These are phyloP conservation scores for Circinella umbellata DNA, from an alignment of 371 early-diverging fungal species.

Conservation along the genomic window DNA sequence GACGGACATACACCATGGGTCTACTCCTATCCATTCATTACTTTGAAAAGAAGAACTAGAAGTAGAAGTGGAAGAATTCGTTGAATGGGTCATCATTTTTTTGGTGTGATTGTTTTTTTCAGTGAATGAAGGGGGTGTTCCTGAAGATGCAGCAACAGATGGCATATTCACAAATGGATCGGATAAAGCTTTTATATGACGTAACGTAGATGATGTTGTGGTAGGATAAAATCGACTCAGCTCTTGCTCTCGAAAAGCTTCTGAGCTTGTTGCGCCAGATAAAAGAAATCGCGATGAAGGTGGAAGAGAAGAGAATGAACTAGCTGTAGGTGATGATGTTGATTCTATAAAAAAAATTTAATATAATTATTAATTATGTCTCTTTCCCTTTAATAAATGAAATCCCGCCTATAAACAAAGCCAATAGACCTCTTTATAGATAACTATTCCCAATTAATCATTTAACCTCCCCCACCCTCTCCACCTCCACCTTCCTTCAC, in stretches of 20 bases:
- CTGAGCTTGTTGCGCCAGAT: slow-evolving; percentile 39
- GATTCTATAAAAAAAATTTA: slow-evolving; percentile 14
- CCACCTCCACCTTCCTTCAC: too few species aligned
- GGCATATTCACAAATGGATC: slow-evolving; percentile 31
- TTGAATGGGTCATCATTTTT: background rate
- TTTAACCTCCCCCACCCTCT: too few species aligned
- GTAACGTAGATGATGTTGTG: slow-evolving; percentile 12
- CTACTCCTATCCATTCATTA: slow-evolving; percentile 4
- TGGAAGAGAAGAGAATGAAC: slow-evolving; percentile 31
- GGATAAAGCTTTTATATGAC: slow-evolving; percentile 35
- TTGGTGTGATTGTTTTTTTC: background rate
- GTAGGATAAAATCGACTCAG: slow-evolving; percentile 36
- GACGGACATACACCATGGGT: slow-evolving; percentile 45
- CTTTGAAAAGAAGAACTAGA: background rate
- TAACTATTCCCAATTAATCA: background rate
- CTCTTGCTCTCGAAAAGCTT: slow-evolving; percentile 38
- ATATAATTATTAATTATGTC: background rate
- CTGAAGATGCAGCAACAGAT: background rate
- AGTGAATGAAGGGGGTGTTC: background rate
- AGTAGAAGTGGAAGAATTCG: background rate
- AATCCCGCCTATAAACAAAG: slow-evolving; percentile 20
- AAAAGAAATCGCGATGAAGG: slow-evolving; percentile 40
- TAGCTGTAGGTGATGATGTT: slow-evolving; percentile 25
- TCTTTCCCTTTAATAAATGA: too few species aligned
- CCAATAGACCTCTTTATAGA: slow-evolving; percentile 16